phyloP scores from a whole-genome alignment of 805 yeast genomes.

The Cephaloascus albidus region DNA sequence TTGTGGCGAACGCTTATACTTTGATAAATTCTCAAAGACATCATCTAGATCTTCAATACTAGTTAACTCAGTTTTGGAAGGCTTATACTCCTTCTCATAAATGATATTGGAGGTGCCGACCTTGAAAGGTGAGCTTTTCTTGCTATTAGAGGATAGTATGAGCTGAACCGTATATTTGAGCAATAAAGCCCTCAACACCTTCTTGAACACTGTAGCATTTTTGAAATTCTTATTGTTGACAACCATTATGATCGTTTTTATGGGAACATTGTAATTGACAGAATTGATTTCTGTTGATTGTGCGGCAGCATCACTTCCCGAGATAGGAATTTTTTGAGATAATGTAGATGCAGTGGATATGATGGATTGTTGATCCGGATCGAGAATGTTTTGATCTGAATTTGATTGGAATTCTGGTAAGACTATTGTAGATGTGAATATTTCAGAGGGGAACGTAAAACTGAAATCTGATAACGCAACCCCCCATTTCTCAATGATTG shows the following conservation, averaged over 20 bases:
- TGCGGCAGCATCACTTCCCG: not conserved
- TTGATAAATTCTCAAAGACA: not conserved
- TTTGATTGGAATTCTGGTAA: slow-evolving; percentile 3
- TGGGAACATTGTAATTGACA: not conserved
- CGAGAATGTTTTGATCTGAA: slow-evolving; percentile 1
- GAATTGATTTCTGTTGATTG: not conserved
- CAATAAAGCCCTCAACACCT: not conserved
- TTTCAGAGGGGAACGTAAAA: slow-evolving; percentile 21
- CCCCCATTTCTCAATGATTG: slow-evolving; percentile 35
- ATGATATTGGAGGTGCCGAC: not conserved
- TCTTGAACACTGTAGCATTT: not conserved
- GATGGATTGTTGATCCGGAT: not conserved
- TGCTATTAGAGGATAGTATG: not conserved
- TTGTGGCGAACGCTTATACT: not conserved
- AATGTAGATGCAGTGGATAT: not conserved
- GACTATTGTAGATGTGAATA: slow-evolving; percentile 23
- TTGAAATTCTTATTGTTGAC: not conserved
- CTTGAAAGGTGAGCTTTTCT: not conserved
- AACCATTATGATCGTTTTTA: not conserved
- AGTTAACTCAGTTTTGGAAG: not conserved
- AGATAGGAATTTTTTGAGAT: not conserved
- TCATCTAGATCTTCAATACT: not conserved
- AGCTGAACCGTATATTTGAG: not conserved
- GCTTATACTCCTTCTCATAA: not conserved
- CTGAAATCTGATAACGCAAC: slow-evolving; percentile 25